Evolutionary conservation across 176 grass and related monocot species (phyloP).

Genomic region (Oryza coarctata): DNA sequence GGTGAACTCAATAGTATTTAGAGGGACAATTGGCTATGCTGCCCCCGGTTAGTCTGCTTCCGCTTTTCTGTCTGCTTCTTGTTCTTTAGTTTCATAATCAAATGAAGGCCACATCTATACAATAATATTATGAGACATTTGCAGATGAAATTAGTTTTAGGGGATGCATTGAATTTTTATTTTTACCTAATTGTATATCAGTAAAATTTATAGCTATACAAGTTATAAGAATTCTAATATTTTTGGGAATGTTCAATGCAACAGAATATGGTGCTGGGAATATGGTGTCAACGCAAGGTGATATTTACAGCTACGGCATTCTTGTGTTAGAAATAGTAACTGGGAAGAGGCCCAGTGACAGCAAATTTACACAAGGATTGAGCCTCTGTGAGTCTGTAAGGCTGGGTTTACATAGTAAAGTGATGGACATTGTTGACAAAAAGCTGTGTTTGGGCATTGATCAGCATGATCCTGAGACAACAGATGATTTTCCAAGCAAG

Average conservation of each 20-base stretch:
- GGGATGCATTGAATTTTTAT: not conserved
- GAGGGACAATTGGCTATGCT: constrained; percentile 35
- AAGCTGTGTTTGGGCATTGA: not conserved
- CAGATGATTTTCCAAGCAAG: not conserved
- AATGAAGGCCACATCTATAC: not conserved
- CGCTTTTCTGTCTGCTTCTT: too few relatives aligned
- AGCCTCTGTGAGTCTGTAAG: constrained; percentile 24
- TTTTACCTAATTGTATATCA: too few relatives aligned
- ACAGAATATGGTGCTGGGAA: constrained; percentile 44
- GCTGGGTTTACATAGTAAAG: not conserved
- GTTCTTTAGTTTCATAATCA: not conserved
- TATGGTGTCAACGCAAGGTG: constrained; percentile 28
- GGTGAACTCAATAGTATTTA: not conserved
- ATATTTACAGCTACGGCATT: constrained; percentile 49
- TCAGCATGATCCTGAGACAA: too few relatives aligned
- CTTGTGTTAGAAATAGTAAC: constrained; percentile 44
- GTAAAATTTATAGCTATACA: not conserved
- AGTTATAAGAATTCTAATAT: not conserved
- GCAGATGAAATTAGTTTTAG: too few relatives aligned
- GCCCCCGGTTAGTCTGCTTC: not conserved
- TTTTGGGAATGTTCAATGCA: not conserved
- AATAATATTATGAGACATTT: not conserved
- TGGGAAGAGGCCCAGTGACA: constrained; percentile 22
- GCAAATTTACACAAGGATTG: not conserved
- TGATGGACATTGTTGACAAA: constrained; percentile 5